phyloP scores from a whole-genome alignment of 2,329 filamentous ascomycete genomes.

The Microascus cirrosus region DNA sequence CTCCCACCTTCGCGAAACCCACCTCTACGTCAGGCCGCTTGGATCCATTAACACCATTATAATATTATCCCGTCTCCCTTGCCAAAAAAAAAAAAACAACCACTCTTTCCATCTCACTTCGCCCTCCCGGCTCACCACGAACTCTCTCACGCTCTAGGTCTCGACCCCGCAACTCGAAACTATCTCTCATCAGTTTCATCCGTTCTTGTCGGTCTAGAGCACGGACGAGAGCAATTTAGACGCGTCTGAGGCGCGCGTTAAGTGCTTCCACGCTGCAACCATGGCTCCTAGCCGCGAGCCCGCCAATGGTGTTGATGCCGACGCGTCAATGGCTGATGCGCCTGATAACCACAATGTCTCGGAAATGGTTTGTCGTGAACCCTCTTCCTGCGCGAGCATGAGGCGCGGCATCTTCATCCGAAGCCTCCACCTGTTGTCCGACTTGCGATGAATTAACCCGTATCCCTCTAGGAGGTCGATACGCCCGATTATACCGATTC shows the following conservation, averaged over 20 bases:
- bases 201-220: background rate
- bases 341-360: constrained; percentile 33
- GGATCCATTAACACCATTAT: background rate
- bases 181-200: background rate
- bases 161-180: background rate
- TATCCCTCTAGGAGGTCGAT: constrained; percentile 36
- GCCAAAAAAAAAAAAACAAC: background rate
- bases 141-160: background rate
- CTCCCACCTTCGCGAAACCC: background rate
- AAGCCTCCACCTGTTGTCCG: background rate
- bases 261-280: constrained; percentile 26
- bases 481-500: constrained; percentile 57
- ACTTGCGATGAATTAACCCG: background rate
- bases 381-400: background rate
- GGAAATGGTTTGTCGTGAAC: constrained; percentile 32
- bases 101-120: background rate
- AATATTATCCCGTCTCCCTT: background rate
- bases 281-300: constrained; percentile 46
- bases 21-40: background rate
- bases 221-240: constrained; percentile 8
- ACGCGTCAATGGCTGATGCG: constrained; percentile 54
- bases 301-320: constrained; percentile 41
- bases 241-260: constrained; percentile 49
- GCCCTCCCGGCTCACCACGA: background rate
- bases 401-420: background rate